Percentiles rank a stretch among this genome's conserved stretches.
Evolutionary conservation across 129 eudicot genomes (phyloP).

Genomic region (Tanacetum coccineum): DNA sequence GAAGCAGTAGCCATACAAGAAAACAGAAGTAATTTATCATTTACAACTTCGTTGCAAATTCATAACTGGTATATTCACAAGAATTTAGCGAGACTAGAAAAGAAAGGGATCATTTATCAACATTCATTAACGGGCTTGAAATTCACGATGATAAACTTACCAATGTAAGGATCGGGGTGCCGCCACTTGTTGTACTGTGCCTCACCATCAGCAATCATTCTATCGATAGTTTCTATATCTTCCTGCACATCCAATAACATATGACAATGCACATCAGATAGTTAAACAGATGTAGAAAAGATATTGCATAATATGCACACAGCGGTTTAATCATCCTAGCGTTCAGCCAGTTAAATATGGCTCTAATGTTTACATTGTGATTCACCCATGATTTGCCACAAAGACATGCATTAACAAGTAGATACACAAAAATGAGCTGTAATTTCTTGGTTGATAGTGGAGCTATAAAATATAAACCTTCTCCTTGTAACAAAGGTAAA

Average conservation of each 20-base stretch:
- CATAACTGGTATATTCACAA: not conserved
- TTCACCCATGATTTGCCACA: not conserved
- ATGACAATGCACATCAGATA: conserved; percentile 17
- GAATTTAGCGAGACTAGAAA: not conserved
- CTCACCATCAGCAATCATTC: conserved; percentile 90
- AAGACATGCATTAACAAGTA: not conserved
- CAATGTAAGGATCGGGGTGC: conserved; percentile 98
- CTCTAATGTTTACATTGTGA: not conserved
- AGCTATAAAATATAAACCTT: not conserved
- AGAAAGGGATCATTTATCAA: not conserved
- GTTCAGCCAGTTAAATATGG: not conserved
- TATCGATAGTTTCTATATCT: conserved; percentile 79
- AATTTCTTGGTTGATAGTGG: too few relatives aligned
- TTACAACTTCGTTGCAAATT: not conserved
- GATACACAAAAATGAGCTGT: not conserved
- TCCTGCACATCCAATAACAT: conserved; percentile 47
- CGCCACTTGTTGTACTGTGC: conserved; percentile 75
- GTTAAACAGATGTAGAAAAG: conserved; percentile 1
- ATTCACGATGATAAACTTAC: conserved; percentile 38
- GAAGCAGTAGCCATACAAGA: not conserved
- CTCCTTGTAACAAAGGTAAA: not conserved
- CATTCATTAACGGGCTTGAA: too few relatives aligned
- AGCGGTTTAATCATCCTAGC: not conserved
- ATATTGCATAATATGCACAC: conserved; percentile 8
- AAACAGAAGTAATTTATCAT: conserved; percentile 6